Base-by-base conservation (phyloP, 2,329 filamentous ascomycete genomes). In the Talaromyces sp. region DNA sequence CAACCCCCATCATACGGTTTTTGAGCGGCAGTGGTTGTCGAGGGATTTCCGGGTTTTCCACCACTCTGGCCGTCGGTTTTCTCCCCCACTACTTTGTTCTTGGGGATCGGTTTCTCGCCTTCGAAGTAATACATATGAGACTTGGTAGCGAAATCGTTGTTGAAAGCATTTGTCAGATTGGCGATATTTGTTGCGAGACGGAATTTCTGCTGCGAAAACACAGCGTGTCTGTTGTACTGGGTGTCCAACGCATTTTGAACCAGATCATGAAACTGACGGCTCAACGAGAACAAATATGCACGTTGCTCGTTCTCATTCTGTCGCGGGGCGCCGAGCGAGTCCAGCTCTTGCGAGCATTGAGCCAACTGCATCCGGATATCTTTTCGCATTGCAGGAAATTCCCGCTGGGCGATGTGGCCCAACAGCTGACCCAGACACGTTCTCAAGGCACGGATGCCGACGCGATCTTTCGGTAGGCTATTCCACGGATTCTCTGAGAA, bases 371-470 rank as follows among this genome's bases (percentile, higher is more conserved):
- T 69, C n/a, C 66, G 66, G 57, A 77, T 74, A 57, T 82, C 78
- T 4, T 62, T 51, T 63, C 23, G 56, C 27, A 81, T 76, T 61
- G 74, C 73, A 3, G 79, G 79, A 64, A 83, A 82, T 62, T 80
- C 77, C 3, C 73, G 72, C 16, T 75, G 75, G 2, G 81, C 75
- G 58, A 80, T 74, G 4, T 70, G 67, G 1, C 72, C 73, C 1
- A 83, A 73, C 0, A 82, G 68, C 6, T 77, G 75, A 23, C 76
- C 72, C 5, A 83, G 69, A 3, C 76, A 74, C 6, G 59, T 62
- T n/a, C 73, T 73, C 31, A 84, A 65, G 0, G 79, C 68, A 0
- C 68, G 64, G 34, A 83, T 73, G 1, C 81, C 81, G 23, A 77
- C 73, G 14, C 74, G 70, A 16, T 78, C 75, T 30, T 68, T 65